Evolutionary conservation across 192 early-diverging fungal genomes (phyloP).

Genomic region (Allomyces macrogynus): DNA sequence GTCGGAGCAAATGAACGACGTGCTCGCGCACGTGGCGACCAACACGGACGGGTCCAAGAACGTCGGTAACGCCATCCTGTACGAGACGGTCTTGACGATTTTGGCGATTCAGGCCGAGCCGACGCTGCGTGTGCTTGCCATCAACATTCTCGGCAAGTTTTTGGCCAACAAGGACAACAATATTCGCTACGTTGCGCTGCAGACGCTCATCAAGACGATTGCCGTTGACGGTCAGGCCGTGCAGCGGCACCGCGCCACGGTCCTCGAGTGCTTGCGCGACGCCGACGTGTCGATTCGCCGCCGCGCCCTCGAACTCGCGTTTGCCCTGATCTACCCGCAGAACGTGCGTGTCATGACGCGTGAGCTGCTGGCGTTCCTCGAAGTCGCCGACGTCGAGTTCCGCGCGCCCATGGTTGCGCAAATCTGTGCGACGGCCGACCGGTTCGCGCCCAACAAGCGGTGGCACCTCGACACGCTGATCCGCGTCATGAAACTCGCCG

Average conservation of each 20-base stretch:
- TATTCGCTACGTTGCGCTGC: constrained; percentile 93
- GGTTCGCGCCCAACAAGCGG: constrained; percentile 79
- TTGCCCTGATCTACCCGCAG: constrained; percentile 83
- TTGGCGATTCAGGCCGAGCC: constrained; percentile 84
- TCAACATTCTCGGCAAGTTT: constrained; percentile 96
- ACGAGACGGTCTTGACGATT: constrained; percentile 91
- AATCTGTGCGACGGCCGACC: constrained; percentile 77
- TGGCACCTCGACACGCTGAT: constrained; percentile 95
- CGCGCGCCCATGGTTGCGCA: constrained; percentile 76
- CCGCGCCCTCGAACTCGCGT: constrained; percentile 84
- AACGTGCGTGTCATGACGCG: constrained; percentile 83
- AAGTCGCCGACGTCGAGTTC: constrained; percentile 73
- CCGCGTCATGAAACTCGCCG: constrained; percentile 60
- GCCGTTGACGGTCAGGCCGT: constrained; percentile 79
- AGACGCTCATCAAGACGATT: constrained; percentile 80
- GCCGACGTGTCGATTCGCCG: constrained; percentile 89
- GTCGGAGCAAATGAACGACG: constrained; percentile 88
- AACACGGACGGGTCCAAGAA: constrained; percentile 87
- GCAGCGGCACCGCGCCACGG: constrained; percentile 90
- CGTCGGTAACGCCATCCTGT: constrained; percentile 91
- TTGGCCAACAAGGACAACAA: constrained; percentile 91
- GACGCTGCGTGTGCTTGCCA: constrained; percentile 78
- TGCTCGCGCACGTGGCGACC: constrained; percentile 90
- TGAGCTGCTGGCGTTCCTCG: constrained; percentile 82
- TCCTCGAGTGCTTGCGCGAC: constrained; percentile 87